Conservation (phyloP, 345 rosid genomes). For the Aurinia saxatilis region DNA sequence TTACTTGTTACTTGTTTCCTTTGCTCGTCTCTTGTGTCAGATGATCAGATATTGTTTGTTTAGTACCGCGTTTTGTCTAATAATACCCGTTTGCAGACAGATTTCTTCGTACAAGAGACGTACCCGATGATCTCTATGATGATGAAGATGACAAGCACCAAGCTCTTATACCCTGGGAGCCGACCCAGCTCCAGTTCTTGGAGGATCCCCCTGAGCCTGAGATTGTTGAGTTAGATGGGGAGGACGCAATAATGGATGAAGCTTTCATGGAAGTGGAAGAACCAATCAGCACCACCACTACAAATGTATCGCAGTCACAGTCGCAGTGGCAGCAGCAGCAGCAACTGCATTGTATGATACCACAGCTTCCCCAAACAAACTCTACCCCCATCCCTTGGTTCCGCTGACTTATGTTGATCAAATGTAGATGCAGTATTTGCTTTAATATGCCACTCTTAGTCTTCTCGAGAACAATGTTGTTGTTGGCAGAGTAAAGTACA, state of each 20-base stretch:
- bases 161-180: conserved; percentile 62
- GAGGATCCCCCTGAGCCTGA: conserved; percentile 18
- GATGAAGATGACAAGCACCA: conserved; percentile 10
- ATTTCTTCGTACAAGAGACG: conserved; percentile 15
- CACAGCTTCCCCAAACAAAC: conserved; percentile 33
- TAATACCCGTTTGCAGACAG: conserved; percentile 25
- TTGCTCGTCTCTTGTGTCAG: too few relatives aligned
- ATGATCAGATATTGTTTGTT: too few relatives aligned
- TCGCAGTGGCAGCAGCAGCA: conserved; percentile 36
- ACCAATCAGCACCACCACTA: neutral
- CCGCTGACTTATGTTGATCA: conserved; percentile 5
- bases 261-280: conserved; percentile 45
- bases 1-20: too few relatives aligned
- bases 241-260: conserved; percentile 35
- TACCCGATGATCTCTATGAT: neutral
- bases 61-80: too few relatives aligned
- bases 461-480: too few relatives aligned
- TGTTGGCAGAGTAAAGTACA: too few relatives aligned
- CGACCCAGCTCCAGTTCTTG: conserved; percentile 20
- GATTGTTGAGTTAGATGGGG: conserved; percentile 48
- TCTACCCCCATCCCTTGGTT: conserved; percentile 54
- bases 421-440: neutral
- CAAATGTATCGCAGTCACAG: neutral
- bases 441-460: too few relatives aligned
- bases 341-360: conserved; percentile 54